Base-by-base conservation (phyloP, 805 yeast species). In the Monosporozyma servazzii region DNA sequence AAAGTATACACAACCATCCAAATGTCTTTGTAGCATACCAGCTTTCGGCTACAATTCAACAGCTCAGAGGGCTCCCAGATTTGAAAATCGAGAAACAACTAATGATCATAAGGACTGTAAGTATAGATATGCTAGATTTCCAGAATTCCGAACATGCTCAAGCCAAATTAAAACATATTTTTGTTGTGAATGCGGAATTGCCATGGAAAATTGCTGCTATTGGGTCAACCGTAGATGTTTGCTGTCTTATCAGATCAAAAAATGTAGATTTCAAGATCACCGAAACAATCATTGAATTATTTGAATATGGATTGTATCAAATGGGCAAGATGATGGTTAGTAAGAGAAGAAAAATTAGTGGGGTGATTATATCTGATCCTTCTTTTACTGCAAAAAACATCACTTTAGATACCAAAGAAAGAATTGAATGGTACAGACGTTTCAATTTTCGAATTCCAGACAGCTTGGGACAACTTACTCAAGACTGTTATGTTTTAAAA, bases 81-180 rank as follows among this genome's bases (percentile, higher is more conserved):
- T 66, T 91, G 57, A 62, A 74, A 7, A 75, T 89, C 17, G 82
- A 80, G 58, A 86, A 82, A 67, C 88, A 83, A 60, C 56, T 93
- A 2, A 79, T 96, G 54, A 81, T 93, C 9, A 80, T 93, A 10
- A 77, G 99, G 60, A 91, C 98, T 0, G 70, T 91, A 53, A 82
- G 96, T 1, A 79, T 95, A 0, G 98, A 91, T 66, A 78, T 95
- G 1, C 78, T 86, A 3, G 98, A 93, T 60, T 73, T 89, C 23
- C 77, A 95, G 0, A 97, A 91, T 66, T 88, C 98, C 0, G 86
- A 90, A 59, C 87, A 95, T 0, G 95, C 91, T 31, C 96, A 89
- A 63, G 91, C 91, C 65, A 83, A 90, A 1, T 91, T 98, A 98
- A 97, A 98, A 2, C 73, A 81, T 45, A 93, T 93, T 64, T 88